phyloP scores from a whole-genome alignment of 306 rosid genomes.

The Acacia acuminata region DNA sequence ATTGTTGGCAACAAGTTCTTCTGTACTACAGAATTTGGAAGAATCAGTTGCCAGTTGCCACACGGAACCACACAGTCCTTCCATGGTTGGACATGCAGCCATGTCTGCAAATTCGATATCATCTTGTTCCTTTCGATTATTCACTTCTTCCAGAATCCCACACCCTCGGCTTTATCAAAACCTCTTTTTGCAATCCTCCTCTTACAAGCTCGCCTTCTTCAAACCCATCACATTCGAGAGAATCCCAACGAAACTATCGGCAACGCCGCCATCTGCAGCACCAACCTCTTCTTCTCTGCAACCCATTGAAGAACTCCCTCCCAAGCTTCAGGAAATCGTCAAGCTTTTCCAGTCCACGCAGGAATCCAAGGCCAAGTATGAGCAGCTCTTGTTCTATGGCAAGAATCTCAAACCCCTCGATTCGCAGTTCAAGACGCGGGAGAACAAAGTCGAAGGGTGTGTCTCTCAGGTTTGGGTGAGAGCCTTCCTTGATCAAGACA shows the following conservation, averaged over 20 bases:
- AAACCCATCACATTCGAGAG: conserved; percentile 66
- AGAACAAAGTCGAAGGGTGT: conserved; percentile 90
- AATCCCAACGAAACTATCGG: conserved; percentile 38
- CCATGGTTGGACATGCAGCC: not conserved
- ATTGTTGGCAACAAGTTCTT: not conserved
- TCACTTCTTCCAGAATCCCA: conserved; percentile 52
- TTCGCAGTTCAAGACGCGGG: conserved; percentile 56
- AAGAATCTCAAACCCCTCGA: conserved; percentile 83
- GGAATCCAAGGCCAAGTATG: conserved; percentile 79
- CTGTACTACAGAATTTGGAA: not conserved
- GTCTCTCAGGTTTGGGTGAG: conserved; percentile 99
- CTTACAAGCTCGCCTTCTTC: conserved; percentile 34
- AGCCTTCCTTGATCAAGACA: conserved; percentile 66
- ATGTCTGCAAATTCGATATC: conserved; percentile 60
- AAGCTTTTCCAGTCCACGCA: conserved; percentile 84
- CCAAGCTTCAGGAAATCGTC: conserved; percentile 88
- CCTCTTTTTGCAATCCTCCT: conserved; percentile 14
- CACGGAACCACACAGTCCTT: not conserved
- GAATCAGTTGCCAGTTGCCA: not conserved
- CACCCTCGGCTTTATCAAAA: conserved; percentile 10
- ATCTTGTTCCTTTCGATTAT: conserved; percentile 49
- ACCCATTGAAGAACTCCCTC: conserved; percentile 88
- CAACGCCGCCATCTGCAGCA: conserved; percentile 26
- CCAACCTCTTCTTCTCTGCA: conserved; percentile 54
- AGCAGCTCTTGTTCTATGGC: conserved; percentile 90